Conservation (phyloP, 176 grass and related monocot species). For the Miscanthus lutarioriparius region DNA sequence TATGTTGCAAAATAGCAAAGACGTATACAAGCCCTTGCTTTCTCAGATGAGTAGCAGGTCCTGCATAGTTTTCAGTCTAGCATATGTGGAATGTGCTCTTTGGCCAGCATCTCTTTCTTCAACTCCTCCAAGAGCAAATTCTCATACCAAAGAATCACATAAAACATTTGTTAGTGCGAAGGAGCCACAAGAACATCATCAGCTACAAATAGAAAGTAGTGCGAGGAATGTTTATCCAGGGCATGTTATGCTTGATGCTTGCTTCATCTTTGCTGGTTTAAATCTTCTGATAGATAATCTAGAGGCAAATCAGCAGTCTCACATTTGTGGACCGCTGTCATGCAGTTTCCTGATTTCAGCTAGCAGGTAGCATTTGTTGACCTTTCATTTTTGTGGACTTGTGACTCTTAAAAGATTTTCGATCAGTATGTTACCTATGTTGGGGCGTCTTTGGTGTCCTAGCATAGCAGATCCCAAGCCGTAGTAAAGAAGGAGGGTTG, state of each 20-base stretch:
- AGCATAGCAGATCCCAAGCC: too few species aligned
- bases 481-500: too few species aligned
- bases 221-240: conserved; percentile 46
- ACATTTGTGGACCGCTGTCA: conserved; percentile 67
- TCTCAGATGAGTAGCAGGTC: conserved; percentile 39
- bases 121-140: conserved; percentile 42
- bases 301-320: conserved; percentile 54
- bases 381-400: conserved; percentile 27
- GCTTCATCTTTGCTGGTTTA: conserved; percentile 53
- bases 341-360: conserved; percentile 56
- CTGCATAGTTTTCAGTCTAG: conserved; percentile 51
- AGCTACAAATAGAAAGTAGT: conserved; percentile 25
- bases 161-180: conserved; percentile 35
- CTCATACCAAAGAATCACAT: conserved; percentile 32
- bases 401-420: conserved; percentile 11
- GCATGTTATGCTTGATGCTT: conserved; percentile 47
- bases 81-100: conserved; percentile 53
- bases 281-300: conserved; percentile 57
- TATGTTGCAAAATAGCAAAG: conserved; percentile 28
- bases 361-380: conserved; percentile 62
- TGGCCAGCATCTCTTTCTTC: conserved; percentile 49
- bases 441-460: too few species aligned
- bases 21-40: conserved; percentile 17
- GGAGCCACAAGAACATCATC: conserved; percentile 23
- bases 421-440: conserved; percentile 5